Conservation (phyloP, 2,329 filamentous ascomycete genomes). For the Aspergillus ochraceus region DNA sequence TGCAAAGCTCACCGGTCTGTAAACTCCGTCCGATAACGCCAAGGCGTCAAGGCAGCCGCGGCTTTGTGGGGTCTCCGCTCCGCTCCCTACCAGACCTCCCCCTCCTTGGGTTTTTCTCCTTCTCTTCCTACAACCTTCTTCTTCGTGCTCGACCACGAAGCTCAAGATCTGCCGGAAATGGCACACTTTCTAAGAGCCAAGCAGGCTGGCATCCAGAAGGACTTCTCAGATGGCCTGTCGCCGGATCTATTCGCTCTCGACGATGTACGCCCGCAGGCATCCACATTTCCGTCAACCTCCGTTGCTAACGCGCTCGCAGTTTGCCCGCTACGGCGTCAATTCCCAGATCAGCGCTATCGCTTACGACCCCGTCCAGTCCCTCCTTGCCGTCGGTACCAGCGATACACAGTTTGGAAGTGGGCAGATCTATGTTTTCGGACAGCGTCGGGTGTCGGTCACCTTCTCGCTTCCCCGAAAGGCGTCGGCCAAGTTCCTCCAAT, state of each 20-base stretch:
- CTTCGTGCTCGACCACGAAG: constrained; percentile 7
- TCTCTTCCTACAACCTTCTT: constrained; percentile 10
- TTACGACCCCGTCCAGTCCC: constrained; percentile 90
- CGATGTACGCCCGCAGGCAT: constrained; percentile 57
- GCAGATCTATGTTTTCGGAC: constrained; percentile 86
- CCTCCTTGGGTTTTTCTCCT: constrained; percentile 21
- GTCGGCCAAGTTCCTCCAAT: constrained; percentile 76
- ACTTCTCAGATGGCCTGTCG: constrained; percentile 79
- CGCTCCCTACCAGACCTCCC: constrained; percentile 13
- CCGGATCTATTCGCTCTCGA: constrained; percentile 79
- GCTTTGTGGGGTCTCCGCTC: constrained; percentile 18
- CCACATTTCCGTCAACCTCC: constrained; percentile 14
- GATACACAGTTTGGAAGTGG: constrained; percentile 83
- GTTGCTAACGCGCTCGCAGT: constrained; percentile 32
- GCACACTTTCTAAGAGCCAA: constrained; percentile 85
- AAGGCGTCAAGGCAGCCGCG: not conserved
- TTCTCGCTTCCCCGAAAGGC: constrained; percentile 70
- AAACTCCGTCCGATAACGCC: no score
- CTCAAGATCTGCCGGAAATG: constrained; percentile 54
- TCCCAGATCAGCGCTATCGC: constrained; percentile 75
- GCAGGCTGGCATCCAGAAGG: constrained; percentile 88
- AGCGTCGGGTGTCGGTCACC: constrained; percentile 73
- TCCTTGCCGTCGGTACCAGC: constrained; percentile 87
- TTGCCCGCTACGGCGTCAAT: constrained; percentile 78
- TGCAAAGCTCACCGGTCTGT: no score